A percentile compares a stretch with the other conserved stretches of the same genome.
phyloP scores from a whole-genome alignment of 2,329 filamentous ascomycete genomes.

The Trichoderma sp. region DNA sequence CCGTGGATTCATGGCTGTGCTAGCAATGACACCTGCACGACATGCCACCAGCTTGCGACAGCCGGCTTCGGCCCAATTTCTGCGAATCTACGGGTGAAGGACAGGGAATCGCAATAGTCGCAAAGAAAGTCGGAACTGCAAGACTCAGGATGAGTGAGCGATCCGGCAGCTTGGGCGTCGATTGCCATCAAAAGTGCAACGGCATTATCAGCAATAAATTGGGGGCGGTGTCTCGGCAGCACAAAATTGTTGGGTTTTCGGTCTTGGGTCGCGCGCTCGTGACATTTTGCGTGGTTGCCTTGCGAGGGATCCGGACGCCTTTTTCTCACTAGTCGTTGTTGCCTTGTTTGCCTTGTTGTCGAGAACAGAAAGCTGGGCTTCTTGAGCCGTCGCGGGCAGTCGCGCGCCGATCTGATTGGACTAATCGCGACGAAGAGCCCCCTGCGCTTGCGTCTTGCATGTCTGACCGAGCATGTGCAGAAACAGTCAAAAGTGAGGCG shows the following conservation, averaged over 20 bases:
- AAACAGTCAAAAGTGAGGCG: neutral
- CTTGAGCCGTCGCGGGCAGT: no score
- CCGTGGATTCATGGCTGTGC: slow-evolving; percentile 1
- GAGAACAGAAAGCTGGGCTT: no score
- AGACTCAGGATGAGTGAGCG: neutral
- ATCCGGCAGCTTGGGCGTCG: neutral
- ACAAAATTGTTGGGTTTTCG: slow-evolving; percentile 12
- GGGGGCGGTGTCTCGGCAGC: neutral
- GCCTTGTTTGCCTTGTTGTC: no score
- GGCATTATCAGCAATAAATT: neutral
- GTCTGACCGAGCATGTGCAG: slow-evolving; percentile 16
- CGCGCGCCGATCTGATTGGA: slow-evolving; percentile 16
- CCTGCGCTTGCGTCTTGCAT: neutral
- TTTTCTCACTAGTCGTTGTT: neutral
- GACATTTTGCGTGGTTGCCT: neutral
- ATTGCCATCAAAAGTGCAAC: neutral
- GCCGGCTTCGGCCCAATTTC: neutral
- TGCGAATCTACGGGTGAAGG: neutral
- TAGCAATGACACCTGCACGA: neutral
- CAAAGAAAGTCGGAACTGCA: neutral
- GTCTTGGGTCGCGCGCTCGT: slow-evolving; percentile 8
- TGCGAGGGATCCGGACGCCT: slow-evolving; percentile 1
- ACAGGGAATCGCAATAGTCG: neutral
- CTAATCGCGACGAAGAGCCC: neutral
- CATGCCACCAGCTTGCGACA: neutral